Evolutionary conservation across 352 stramenopile species (phyloP), one percentile per base, ranked within the genome.

Genomic region (Globisporangium orthogonon): DNA sequence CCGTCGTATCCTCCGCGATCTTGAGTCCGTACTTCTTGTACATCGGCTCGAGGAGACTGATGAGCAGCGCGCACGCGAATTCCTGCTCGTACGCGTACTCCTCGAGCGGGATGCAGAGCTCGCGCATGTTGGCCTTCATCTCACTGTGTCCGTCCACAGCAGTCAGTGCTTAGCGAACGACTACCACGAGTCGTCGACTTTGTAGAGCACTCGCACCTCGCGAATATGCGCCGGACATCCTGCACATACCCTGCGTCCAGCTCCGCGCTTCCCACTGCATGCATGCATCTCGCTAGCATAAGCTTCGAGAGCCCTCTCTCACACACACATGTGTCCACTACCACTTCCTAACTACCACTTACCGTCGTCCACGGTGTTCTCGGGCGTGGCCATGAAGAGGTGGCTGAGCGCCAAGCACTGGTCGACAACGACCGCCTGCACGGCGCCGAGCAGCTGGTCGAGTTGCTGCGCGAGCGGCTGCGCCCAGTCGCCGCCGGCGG

Each of bases 51-150:
- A 94, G 60, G 2, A 94, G 53, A 2, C 81, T 78, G 3, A 94
- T 77, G 43, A 92, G 52, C 43, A 89, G 53, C 6, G 84, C 84
- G 52, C 74, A 86, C 3, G 78, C 69, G 54, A 88, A 86, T 48
- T 94, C 84, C 61, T 94, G 71, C 28, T 87, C 73, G 59, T 94
- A 87, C 30, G 84, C 84, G 50, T 89, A 94, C 55, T 86, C 81
- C 62, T 94, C 84, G 48, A 94, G 60, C 0, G 84, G 82, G 35
- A 94, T 89, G 52, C 80, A 90, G 50, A 92, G 56, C 11, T 94
- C 78, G 50, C 84, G 78, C 75, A 94, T 89, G 55, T 86, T 89
- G 4, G 65, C 53, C 60, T 92, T 94, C 82, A 94, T 94, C 66
- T 94, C 84, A 28, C 84, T 94, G 40, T 23, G 23, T 23, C 23